Conservation (phyloP, 2,329 filamentous ascomycete genomes). For the Microdochium nivale region DNA sequence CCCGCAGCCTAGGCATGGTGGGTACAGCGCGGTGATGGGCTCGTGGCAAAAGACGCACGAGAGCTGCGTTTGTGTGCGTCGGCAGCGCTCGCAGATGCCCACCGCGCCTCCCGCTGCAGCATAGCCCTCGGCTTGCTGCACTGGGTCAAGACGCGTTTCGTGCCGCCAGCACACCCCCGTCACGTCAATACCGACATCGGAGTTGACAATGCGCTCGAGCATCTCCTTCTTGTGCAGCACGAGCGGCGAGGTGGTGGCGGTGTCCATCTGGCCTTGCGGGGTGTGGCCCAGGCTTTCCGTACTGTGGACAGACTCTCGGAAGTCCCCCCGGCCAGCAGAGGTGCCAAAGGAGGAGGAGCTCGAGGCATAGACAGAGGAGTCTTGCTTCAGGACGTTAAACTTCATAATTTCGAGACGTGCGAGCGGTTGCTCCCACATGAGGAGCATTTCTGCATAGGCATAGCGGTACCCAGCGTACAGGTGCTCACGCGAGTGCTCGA, state of each 20-base stretch:
- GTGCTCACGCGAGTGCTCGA: conserved; percentile 39
- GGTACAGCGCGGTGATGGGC: conserved; percentile 49
- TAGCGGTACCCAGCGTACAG: conserved; percentile 54
- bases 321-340: conserved; percentile 17
- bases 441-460: conserved; percentile 60
- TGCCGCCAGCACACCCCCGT: conserved; percentile 55
- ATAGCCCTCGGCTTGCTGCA: conserved; percentile 41
- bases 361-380: conserved; percentile 19
- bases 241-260: conserved; percentile 36
- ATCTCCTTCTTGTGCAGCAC: conserved; percentile 48
- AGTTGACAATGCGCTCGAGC: conserved; percentile 38
- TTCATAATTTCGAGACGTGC: conserved; percentile 60
- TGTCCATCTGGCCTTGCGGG: conserved; percentile 22
- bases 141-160: conserved; percentile 52
- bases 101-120: conserved; percentile 27
- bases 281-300: conserved; percentile 22
- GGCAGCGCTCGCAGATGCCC: conserved; percentile 38
- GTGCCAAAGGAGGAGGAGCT: conserved; percentile 8
- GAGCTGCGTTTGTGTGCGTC: conserved; percentile 45
- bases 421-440: conserved; percentile 56
- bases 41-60: conserved; percentile 55
- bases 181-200: conserved; percentile 51
- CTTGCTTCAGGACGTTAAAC: conserved; percentile 54
- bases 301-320: conserved; percentile 26
- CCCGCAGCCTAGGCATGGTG: conserved; percentile 54